Base-by-base conservation (phyloP, 768 basidiomycete genomes). In the Tylopilus balloui region DNA sequence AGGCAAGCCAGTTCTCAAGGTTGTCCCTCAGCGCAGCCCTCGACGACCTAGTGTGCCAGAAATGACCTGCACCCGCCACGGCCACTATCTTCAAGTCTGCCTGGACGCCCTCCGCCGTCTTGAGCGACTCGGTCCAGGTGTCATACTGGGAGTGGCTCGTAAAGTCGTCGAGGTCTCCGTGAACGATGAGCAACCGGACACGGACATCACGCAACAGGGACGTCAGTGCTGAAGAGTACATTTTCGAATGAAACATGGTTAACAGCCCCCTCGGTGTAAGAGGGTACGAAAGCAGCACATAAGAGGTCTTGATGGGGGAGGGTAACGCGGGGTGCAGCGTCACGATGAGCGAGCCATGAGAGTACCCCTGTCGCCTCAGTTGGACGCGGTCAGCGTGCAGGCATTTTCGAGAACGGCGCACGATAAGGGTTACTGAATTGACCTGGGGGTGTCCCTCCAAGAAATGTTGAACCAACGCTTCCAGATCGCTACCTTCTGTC, bases 211-310 rank as follows among this genome's bases (percentile, higher is more conserved):
- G 63, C 25, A 86, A 51, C 29, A 90, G 73, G 10, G 68, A 63
- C 24, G 73, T 66, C 42, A 92, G 68, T 15, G 74, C 73, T 2
- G 66, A 62, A 13, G 71, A 70, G 57, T 92, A 90, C 12, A 70
- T 72, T 9, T 68, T 67, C 4, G 80, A 68, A 45, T 74, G 72
- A 71, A 92, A 91, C 45, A 85, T 62, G 20, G 88, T 91, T 38
- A 92, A 71, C 64, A 81, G 76, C 11, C 73, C 71, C 44, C 86
- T 74, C 8, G 83, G 80, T 13, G 81, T 78, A 5, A 91, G 69
- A 0, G 89, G 89, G 60, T 92, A 91, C 3, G 88, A 90, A 19
- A 92, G 66, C 34, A 92, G 62, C 38, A 89, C 69, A 62, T 89
- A 85, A 12, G 77, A 77, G 0, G 79, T 83, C 58, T 70, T 73